Conservation (phyloP, 768 basidiomycete genomes). For the Tricholomella constricta region DNA sequence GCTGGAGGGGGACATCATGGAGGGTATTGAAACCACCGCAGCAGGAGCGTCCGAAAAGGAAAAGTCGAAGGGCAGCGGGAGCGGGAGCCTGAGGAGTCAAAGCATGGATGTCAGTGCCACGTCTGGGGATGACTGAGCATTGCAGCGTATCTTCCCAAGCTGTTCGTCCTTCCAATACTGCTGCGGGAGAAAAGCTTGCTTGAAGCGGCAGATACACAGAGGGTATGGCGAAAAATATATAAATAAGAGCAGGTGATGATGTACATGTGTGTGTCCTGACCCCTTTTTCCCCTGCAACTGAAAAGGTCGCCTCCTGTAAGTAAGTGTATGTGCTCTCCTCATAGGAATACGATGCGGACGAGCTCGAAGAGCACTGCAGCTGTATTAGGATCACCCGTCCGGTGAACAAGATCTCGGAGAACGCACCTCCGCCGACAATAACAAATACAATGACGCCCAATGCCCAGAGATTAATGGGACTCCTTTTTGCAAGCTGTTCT, state of each 20-base stretch:
- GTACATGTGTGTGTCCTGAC: constrained; percentile 12
- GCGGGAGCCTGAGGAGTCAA: constrained; percentile 49
- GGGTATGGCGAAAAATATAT: constrained; percentile 8
- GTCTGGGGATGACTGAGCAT: constrained; percentile 52
- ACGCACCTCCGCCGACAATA: constrained; percentile 77
- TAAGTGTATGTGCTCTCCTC: constrained; percentile 18
- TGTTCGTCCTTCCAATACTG: constrained; percentile 1
- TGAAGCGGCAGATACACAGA: background rate
- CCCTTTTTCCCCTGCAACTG: background rate
- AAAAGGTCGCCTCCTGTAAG: background rate
- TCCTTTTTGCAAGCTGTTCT: constrained; percentile 69
- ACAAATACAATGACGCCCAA: constrained; percentile 76
- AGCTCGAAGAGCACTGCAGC: constrained; percentile 80
- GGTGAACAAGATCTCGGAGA: background rate
- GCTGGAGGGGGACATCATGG: constrained; percentile 79
- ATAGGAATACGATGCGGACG: constrained; percentile 66
- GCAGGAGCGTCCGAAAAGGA: constrained; percentile 29
- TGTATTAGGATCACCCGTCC: no score
- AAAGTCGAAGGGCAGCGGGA: constrained; percentile 35
- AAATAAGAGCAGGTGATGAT: constrained; percentile 14
- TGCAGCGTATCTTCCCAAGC: constrained; percentile 3
- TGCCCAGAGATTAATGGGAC: constrained; percentile 76
- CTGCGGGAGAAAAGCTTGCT: background rate
- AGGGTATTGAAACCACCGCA: constrained; percentile 58
- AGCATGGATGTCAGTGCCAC: constrained; percentile 65